Conservation (phyloP, 176 grass and related monocot genomes). For the Oryza australiensis region DNA sequence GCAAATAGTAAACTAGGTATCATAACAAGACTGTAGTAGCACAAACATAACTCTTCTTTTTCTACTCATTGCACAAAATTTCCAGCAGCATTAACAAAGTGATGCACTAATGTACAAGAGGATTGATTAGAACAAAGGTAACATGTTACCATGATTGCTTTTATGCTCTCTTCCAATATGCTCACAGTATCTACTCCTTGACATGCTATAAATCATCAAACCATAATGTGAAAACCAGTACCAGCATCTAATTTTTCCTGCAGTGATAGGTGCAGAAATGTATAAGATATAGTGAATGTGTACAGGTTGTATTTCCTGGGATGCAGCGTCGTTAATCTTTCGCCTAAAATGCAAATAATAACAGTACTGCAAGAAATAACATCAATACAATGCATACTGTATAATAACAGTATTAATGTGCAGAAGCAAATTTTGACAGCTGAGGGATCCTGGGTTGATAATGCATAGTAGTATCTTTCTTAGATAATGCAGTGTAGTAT, state of each 20-base stretch:
- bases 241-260: slow-evolving; percentile 86
- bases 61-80: not conserved
- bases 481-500: no score
- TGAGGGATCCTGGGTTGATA: not conserved
- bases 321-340: slow-evolving; percentile 7
- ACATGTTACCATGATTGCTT: slow-evolving; percentile 89
- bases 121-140: not conserved
- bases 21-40: not conserved
- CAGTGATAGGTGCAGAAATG: slow-evolving; percentile 34
- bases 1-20: not conserved
- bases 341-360: not conserved
- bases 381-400: not conserved
- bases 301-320: slow-evolving; percentile 12
- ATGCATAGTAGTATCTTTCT: not conserved
- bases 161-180: slow-evolving; percentile 98
- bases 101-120: not conserved
- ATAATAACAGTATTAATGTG: not conserved
- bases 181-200: slow-evolving; percentile 89
- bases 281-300: not conserved
- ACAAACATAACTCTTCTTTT: not conserved
- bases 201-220: slow-evolving; percentile 88
- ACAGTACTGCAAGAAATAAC: slow-evolving; percentile 4
- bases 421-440: not conserved
- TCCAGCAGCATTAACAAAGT: not conserved
- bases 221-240: slow-evolving; percentile 84